A percentile compares a stretch with the other conserved stretches of the same genome.
phyloP scores from a whole-genome alignment of 768 basidiomycete species.

The Suillus brevipes region DNA sequence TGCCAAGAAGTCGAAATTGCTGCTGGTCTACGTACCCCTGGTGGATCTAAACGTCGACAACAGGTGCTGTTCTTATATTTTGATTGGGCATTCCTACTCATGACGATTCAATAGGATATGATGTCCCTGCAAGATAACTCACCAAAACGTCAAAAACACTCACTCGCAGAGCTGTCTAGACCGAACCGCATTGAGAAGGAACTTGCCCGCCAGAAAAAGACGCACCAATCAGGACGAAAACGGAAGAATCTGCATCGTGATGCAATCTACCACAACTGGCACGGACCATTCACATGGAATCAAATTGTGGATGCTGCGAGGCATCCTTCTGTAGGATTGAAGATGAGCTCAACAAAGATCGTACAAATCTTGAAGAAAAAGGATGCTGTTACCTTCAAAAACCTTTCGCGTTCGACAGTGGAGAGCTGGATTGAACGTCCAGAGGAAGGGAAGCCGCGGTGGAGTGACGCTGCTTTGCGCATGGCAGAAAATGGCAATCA shows the following conservation, averaged over 20 bases:
- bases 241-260: neutral
- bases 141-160: too few species aligned
- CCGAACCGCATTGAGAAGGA: too few species aligned
- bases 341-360: neutral
- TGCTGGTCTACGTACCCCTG: too few species aligned
- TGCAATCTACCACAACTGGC: neutral
- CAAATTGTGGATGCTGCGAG: neutral
- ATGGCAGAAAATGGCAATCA: neutral
- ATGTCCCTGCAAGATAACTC: too few species aligned
- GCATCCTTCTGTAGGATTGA: neutral
- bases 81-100: neutral
- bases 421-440: neutral
- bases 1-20: too few species aligned
- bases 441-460: neutral
- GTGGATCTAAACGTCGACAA: neutral
- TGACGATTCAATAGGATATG: neutral
- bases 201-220: too few species aligned
- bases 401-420: neutral
- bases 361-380: neutral
- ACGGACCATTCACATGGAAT: neutral
- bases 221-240: too few species aligned
- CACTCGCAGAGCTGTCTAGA: too few species aligned
- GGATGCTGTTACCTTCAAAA: neutral
- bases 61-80: neutral
- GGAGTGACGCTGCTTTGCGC: neutral